Evolutionary conservation across 768 basidiomycete species (phyloP), one percentile per base, ranked within the genome.

Genomic region (Collybia nuda): DNA sequence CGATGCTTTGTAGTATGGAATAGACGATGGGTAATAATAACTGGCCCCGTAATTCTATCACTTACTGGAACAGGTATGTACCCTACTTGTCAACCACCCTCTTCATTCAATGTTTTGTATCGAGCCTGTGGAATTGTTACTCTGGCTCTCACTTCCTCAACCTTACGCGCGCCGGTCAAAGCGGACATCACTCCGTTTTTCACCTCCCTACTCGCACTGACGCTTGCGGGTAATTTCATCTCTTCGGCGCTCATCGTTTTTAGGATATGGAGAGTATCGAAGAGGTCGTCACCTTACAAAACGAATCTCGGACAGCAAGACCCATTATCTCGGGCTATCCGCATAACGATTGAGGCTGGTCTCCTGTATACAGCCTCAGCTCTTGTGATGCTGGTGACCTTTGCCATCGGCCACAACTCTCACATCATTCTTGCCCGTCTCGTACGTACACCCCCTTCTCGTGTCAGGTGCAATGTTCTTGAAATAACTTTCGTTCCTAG

Each of bases 281-380:
- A 44, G 40, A 54, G 38, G 12, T 38, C 51, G 8, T 50, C 51
- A 5, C 57, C 40, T 2, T 58, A 50, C 21, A 51, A 48, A 19
- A 32, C 51, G 12, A 32, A 32, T 14, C 36, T 47, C 14, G 18
- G 18, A 21, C 21, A 38, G 0, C 54, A 53, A n/a, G 57, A 58
- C 22, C 51, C 54, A 1, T 48, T 58, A 8, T 36, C 46, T n/a
- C 44, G 54, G 26, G 57, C 57, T 8, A 53, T 58, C 18, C 51
- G 48, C 3, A 47, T 56, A 19, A 58, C 57, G 17, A 23, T 56
- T 1, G 57, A 58, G 29, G 54, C 57, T 6, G 57, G 57, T 1
- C 40, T 58, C 9, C 47, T 58, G 22, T 58, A 58, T 47, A 44
- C 32, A 11, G 32, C 54, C 2, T 18, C 40, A 44, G 52, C 54